These are phyloP conservation scores for Antitrichia curtipendula DNA, from an alignment of 225 moss, liverwort and hornwort species.

Conservation along the genomic window DNA sequence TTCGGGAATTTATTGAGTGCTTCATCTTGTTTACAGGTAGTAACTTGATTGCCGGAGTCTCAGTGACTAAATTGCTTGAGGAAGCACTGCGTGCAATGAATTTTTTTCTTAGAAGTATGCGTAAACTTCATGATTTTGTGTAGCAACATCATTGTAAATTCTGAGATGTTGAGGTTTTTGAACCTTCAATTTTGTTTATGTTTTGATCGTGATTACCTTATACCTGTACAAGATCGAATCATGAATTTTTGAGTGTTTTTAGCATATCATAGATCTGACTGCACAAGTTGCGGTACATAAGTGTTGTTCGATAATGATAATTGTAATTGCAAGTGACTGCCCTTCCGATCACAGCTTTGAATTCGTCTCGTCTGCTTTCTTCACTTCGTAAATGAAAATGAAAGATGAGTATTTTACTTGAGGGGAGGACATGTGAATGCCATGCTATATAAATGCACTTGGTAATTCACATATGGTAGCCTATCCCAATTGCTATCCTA, in stretches of 20 bases:
- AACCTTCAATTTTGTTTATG: too few species aligned
- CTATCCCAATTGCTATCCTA: neutral
- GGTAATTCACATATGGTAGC: neutral
- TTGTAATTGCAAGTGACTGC: neutral
- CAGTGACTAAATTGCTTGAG: neutral
- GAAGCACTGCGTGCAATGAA: too few species aligned
- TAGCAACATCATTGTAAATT: neutral
- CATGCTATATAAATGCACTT: too few species aligned
- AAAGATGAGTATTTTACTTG: neutral
- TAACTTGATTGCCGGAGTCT: neutral
- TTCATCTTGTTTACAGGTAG: neutral
- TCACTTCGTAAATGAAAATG: neutral
- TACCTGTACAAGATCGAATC: neutral
- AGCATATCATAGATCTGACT: neutral
- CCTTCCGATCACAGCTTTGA: neutral
- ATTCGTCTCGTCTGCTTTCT: neutral
- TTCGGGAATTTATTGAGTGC: neutral
- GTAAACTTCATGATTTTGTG: neutral
- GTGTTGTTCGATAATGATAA: neutral
- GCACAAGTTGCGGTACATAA: neutral
- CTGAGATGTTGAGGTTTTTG: neutral
- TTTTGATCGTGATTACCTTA: too few species aligned
- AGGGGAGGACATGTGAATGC: too few species aligned
- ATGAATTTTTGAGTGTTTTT: neutral
- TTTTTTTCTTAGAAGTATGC: neutral